These are phyloP conservation scores for Phytophthora quininea DNA, from an alignment of 352 stramenopile species.

Conservation along the genomic window DNA sequence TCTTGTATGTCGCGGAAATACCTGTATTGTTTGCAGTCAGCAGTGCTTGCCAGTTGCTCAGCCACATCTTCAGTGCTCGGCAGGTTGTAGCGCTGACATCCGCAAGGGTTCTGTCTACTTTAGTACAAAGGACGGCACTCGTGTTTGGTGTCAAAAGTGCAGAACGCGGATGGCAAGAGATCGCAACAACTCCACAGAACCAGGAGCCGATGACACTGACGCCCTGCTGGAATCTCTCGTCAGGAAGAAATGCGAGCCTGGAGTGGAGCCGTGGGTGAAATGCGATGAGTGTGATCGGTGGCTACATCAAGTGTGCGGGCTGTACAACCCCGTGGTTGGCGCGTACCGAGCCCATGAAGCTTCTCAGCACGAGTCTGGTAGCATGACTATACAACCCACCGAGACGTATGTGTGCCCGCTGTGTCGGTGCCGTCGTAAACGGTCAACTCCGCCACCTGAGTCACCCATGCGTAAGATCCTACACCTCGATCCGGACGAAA, in stretches of 20 bases:
- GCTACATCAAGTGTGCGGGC: constrained; percentile 93
- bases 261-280: constrained; percentile 84
- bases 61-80: constrained; percentile 78
- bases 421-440: constrained; percentile 54
- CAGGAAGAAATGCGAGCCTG: constrained; percentile 71
- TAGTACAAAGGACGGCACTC: constrained; percentile 72
- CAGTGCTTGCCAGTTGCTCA: constrained; percentile 66
- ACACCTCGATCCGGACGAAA: constrained; percentile 33
- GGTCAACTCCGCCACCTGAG: constrained; percentile 27
- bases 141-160: constrained; percentile 85
- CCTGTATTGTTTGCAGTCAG: constrained; percentile 77
- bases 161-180: constrained; percentile 48
- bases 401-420: constrained; percentile 71
- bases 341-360: constrained; percentile 44
- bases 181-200: constrained; percentile 17
- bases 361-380: constrained; percentile 1
- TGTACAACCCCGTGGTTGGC: constrained; percentile 89
- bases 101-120: constrained; percentile 82
- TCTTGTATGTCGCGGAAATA: constrained; percentile 65
- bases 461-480: constrained; percentile 42
- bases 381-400: constrained; percentile 12
- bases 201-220: constrained; percentile 19
- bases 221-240: constrained; percentile 41
- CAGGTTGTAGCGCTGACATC: constrained; percentile 74
- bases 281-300: constrained; percentile 77